Evolutionary conservation across 139 green algal species (phyloP).

Genomic region (Chlorella ohadii): DNA sequence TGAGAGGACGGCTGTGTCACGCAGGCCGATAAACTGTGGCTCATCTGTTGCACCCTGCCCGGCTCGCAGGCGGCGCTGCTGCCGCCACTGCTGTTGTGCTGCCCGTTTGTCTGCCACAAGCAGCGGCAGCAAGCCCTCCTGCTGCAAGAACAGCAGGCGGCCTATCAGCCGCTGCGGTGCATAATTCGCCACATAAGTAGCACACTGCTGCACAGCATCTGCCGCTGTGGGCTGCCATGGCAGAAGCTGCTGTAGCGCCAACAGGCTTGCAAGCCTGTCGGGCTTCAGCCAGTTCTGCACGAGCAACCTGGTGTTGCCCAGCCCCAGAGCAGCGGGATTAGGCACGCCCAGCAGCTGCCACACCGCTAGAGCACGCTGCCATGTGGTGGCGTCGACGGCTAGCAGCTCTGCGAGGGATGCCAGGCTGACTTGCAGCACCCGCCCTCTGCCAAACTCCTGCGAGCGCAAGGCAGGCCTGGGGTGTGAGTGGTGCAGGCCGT

Average conservation of each 20-base stretch:
- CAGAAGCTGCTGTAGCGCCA: slow-evolving; percentile 17
- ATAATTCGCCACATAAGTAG: background rate
- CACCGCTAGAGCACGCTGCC: background rate
- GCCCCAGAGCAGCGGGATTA: background rate
- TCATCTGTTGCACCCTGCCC: background rate
- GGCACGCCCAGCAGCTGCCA: background rate
- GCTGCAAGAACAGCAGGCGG: slow-evolving; percentile 15
- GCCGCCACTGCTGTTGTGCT: background rate
- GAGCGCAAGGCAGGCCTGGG: background rate
- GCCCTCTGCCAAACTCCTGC: background rate
- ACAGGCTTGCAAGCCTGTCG: background rate
- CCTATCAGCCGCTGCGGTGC: background rate
- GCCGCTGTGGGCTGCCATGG: background rate
- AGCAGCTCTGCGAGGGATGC: background rate
- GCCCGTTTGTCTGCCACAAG: background rate
- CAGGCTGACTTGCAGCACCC: background rate
- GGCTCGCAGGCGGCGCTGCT: background rate
- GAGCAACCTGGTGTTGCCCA: background rate
- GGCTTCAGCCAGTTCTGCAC: background rate
- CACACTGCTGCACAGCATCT: background rate
- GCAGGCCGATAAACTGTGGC: background rate
- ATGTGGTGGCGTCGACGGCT: background rate
- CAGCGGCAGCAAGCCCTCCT: background rate
- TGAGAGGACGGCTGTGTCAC: background rate
- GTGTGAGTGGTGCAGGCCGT: no score